Base-by-base conservation (phyloP, 495 filamentous ascomycete species). In the Hypoxylon lenormandii region DNA sequence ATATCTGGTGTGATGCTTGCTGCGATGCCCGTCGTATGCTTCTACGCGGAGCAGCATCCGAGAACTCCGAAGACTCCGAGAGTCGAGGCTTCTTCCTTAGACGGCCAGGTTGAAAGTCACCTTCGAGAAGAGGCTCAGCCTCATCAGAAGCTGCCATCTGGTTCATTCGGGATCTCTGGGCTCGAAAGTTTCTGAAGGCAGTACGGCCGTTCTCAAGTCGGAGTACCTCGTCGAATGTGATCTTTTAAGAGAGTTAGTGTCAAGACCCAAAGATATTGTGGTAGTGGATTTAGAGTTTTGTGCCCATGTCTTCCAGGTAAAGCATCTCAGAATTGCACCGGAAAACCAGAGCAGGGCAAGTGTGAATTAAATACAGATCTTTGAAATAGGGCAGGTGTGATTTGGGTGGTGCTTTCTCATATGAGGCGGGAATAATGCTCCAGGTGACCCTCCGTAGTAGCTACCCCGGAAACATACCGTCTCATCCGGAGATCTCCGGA, bases 1-100 rank as follows among this genome's bases (percentile, higher is more conserved):
- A 37, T 19, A 21, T 38, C 3, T 75, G 70, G 42, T 59, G 66
- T 2, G 75, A 76, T 8, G 51, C 50, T 15, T 70, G 61, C 26
- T 54, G 56, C 5, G 72, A 72, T 12, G 62, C 74, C 54, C 76
- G 66, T 45, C 69, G 76, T 7, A 71, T 60, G 56, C 59, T 70
- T 36, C 48, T 59, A 21, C 64, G 70, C 33, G 62, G 64, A 18
- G 53, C 30, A 1, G 2, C 10, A 1, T 33, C 6, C 10, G 30
- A 33, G 30, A 8, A 33, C 30, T 33, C 30, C 30, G 30, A 33
- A 33, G 30, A 8, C 30, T 33, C 30, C 1, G 5, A 11, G 30
- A 7, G 6, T 11, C 30, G 4, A 3, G 10, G 1, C 30, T 33
- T 33, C 30, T 33, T 33, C 10, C 30, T 33, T 33, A 1, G 30